Base-by-base conservation (phyloP, 768 basidiomycete species). In the Tephrocybe sp. region DNA sequence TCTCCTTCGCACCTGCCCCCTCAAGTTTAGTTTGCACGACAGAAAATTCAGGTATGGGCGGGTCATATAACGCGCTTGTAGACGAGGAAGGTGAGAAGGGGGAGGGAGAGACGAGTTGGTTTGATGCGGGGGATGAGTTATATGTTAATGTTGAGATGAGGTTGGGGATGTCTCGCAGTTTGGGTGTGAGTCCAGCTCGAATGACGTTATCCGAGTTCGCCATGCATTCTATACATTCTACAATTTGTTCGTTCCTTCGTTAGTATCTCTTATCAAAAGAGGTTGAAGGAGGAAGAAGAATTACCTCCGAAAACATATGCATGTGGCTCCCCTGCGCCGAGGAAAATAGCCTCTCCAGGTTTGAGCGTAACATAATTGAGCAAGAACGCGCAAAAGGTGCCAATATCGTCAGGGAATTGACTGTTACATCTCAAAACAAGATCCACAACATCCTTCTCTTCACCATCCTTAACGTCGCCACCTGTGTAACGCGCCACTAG, bases 201-300 rank as follows among this genome's bases (percentile, higher is more conserved):
- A 99, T 94, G 66, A 99, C 97, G 66, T 98, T 98, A 72, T 99
- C 97, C 0, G 92, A 94, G 54, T 94, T 94, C 21, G 95, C 95
- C 94, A 98, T 98, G 72, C 93, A 95, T 64, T 98, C 97, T 63
- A 98, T 92, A 67, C 94, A 94, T 63, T 99, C 95, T 95, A 29
- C 2, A 22, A n/a, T n/a, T n/a, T n/a, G n/a, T n/a, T n/a, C n/a
- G n/a, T n/a, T 10, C 13, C 39, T 30, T 30, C 34, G 42, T 33
- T 16, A n/a, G 23, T 19, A 34, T 13, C 27, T 37, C 18, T 22
- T 39, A 10, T 5, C 10, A 21, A 16, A 5, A 19, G 15, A 36
- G n/a, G 1, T 30, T 7, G 3, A 18, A 38, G 16, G 25, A 31
- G 18, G 39, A 38, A 19, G 4, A 37, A 22, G 18, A 43, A 82